Evolutionary conservation across 1,139 yeast genomes (phyloP).

Genomic region (Lodderomyces jiufengensis): DNA sequence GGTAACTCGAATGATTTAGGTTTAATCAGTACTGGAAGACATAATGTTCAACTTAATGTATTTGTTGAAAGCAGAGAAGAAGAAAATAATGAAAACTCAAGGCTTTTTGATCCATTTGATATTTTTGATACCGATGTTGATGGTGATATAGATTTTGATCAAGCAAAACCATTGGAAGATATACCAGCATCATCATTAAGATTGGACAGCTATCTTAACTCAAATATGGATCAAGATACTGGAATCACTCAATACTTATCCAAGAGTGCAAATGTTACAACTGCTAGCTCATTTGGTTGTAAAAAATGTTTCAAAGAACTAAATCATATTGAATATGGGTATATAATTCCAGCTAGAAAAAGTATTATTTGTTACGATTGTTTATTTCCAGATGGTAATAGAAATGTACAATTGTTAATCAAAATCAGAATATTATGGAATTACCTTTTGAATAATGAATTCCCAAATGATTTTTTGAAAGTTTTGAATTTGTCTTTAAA

Average conservation of each 20-base stretch:
- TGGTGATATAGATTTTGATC: not conserved
- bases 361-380: constrained; percentile 17
- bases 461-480: constrained; percentile 16
- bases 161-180: constrained; percentile 3
- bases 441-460: constrained; percentile 10
- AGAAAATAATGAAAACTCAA: not conserved
- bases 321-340: constrained; percentile 18
- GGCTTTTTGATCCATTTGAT: constrained; percentile 16
- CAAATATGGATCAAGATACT: constrained; percentile 2
- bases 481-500: constrained; percentile 8
- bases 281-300: constrained; percentile 8
- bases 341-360: constrained; percentile 5
- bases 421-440: constrained; percentile 19
- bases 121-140: constrained; percentile 5
- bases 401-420: constrained; percentile 14
- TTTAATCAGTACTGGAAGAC: constrained; percentile 9
- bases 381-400: constrained; percentile 10
- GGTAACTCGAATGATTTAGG: constrained; percentile 10
- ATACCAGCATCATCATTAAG: constrained; percentile 10
- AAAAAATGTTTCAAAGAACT: constrained; percentile 13
- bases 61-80: constrained; percentile 5
- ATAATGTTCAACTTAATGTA: constrained; percentile 8
- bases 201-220: constrained; percentile 11
- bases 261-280: not conserved
- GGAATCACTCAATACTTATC: constrained; percentile 6